These are phyloP conservation scores for Hypoxylon subgilvum DNA, from an alignment of 495 filamentous ascomycete species.

Conservation along the genomic window DNA sequence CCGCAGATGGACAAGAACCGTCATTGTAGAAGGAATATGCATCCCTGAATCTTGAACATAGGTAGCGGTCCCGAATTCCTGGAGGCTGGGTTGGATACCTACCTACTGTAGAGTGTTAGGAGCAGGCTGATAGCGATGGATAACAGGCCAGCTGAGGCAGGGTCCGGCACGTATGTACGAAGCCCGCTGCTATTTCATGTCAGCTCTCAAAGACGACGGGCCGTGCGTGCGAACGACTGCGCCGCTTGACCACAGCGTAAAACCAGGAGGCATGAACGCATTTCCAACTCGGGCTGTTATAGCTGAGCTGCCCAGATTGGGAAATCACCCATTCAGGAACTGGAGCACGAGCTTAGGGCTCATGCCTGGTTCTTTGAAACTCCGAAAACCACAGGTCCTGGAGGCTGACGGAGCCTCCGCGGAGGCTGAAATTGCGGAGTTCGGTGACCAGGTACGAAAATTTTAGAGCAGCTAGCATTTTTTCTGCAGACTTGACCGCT, in stretches of 20 bases:
- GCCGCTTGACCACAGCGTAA: constrained; percentile 1
- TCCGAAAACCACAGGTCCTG: constrained; percentile 13
- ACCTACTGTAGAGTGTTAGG: too few relatives aligned
- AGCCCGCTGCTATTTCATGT: neutral
- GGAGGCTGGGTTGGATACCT: neutral
- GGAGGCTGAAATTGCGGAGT: constrained; percentile 23
- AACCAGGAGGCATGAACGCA: constrained; percentile 6
- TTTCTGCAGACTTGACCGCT: neutral
- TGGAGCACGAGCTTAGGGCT: neutral
- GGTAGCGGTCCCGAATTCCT: neutral
- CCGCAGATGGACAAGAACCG: constrained; percentile 2
- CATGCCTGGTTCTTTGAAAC: constrained; percentile 12
- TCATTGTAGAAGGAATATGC: constrained; percentile 1
- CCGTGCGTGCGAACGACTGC: neutral
- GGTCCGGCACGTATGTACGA: neutral
- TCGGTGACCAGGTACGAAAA: constrained; percentile 2
- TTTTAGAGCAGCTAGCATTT: neutral
- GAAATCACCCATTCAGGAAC: constrained; percentile 6
- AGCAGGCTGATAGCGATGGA: too few relatives aligned
- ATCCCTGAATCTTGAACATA: neutral
- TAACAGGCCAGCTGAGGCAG: too few relatives aligned
- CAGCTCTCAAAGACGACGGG: neutral
- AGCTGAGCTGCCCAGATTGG: neutral
- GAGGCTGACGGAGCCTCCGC: too few relatives aligned
- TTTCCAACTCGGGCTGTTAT: constrained; percentile 13